Conservation (phyloP, 495 filamentous ascomycete genomes). For the Pseudevernia furfuracea region DNA sequence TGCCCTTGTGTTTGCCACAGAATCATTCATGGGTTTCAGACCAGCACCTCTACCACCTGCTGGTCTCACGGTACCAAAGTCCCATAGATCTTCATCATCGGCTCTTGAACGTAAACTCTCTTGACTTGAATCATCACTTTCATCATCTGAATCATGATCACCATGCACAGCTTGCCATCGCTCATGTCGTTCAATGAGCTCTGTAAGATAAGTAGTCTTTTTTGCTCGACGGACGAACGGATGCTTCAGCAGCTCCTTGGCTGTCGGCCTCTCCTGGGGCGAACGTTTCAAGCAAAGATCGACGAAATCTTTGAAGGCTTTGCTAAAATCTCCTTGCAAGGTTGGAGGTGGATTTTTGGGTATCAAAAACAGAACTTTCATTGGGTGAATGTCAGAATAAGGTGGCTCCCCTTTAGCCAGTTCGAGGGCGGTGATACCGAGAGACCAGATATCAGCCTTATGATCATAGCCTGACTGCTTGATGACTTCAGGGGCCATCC, state of each 20-base stretch:
- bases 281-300: constrained; percentile 80
- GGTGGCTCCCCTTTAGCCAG: constrained; percentile 89
- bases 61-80: constrained; percentile 86
- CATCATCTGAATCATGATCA: constrained; percentile 46
- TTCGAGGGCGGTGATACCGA: constrained; percentile 96
- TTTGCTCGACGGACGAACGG: constrained; percentile 85
- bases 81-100: constrained; percentile 83
- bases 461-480: constrained; percentile 97
- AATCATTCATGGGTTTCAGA: constrained; percentile 64
- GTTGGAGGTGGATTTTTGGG: constrained; percentile 86
- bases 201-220: constrained; percentile 82
- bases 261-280: constrained; percentile 77
- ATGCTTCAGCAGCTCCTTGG: constrained; percentile 80
- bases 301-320: constrained; percentile 90
- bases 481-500: constrained; percentile 99
- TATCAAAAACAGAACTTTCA: constrained; percentile 97
- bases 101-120: constrained; percentile 29
- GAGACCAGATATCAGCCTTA: constrained; percentile 97
- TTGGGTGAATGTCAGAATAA: constrained; percentile 94
- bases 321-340: constrained; percentile 78
- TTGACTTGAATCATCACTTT: constrained; percentile 46
- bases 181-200: constrained; percentile 83
- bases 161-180: constrained; percentile 70
- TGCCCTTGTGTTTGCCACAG: constrained; percentile 58
- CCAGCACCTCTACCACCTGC: constrained; percentile 49